Conservation (phyloP, 129 eudicot species). For the Artemisia argyi region DNA sequence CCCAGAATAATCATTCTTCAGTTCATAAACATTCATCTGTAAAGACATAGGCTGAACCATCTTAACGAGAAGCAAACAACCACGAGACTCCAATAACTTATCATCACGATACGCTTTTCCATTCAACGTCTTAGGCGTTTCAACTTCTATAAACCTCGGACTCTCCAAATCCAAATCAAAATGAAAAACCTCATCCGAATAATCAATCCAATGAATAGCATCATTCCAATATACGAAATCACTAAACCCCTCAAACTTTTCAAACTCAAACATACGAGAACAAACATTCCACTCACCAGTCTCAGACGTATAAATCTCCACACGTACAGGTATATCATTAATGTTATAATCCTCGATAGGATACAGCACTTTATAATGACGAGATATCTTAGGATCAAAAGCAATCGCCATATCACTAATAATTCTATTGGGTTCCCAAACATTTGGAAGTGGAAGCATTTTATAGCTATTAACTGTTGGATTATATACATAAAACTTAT, state of each 20-base stretch:
- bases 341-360: neutral
- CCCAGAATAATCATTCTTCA: conserved; percentile 9
- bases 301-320: neutral
- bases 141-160: neutral
- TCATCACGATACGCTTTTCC: neutral
- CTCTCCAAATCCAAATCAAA: neutral
- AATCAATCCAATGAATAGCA: conserved; percentile 7
- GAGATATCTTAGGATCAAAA: conserved; percentile 1
- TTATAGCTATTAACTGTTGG: neutral
- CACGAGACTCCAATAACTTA: neutral
- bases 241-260: neutral
- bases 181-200: neutral
- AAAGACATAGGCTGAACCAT: neutral
- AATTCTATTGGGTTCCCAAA: conserved; percentile 8
- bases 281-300: neutral
- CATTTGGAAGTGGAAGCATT: conserved; percentile 3
- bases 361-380: neutral
- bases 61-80: neutral
- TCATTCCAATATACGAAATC: neutral
- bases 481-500: conserved; percentile 11
- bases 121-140: neutral
- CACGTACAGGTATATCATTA: neutral
- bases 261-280: neutral
- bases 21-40: neutral
- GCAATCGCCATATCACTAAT: neutral